Evolutionary conservation across 352 stramenopile genomes (phyloP).

Genomic region (Globisporangium acanthophoron): DNA sequence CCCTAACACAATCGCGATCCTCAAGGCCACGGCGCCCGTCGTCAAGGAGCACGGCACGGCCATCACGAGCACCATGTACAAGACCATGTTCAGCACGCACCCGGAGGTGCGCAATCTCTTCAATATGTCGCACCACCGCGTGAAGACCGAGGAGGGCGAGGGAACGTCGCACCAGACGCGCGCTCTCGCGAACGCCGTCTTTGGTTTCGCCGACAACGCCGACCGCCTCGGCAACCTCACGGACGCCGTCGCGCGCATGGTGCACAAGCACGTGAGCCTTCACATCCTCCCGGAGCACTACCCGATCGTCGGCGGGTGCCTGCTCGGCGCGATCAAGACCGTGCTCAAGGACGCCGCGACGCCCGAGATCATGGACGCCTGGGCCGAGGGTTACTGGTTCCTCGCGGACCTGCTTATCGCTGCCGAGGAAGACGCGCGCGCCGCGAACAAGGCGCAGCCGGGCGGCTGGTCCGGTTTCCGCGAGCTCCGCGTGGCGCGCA

Average conservation of each 20-base stretch:
- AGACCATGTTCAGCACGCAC: slow-evolving; percentile 57
- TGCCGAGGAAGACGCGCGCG: slow-evolving; percentile 38
- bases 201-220: slow-evolving; percentile 58
- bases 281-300: slow-evolving; percentile 68
- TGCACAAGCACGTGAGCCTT: slow-evolving; percentile 56
- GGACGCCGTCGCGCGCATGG: slow-evolving; percentile 49
- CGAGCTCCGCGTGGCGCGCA: slow-evolving; percentile 46
- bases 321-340: slow-evolving; percentile 50
- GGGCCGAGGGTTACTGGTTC: slow-evolving; percentile 50
- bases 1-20: slow-evolving; percentile 37
- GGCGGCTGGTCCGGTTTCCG: slow-evolving; percentile 57
- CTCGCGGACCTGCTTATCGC: slow-evolving; percentile 60
- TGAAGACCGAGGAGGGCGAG: slow-evolving; percentile 23
- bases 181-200: slow-evolving; percentile 48
- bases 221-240: slow-evolving; percentile 43
- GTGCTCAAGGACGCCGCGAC: slow-evolving; percentile 49
- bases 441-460: slow-evolving; percentile 18
- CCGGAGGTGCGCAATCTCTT: slow-evolving; percentile 62
- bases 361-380: slow-evolving; percentile 50
- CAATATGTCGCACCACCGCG: slow-evolving; percentile 63
- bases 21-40: slow-evolving; percentile 60
- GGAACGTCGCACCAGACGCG: slow-evolving; percentile 39
- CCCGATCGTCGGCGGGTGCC: slow-evolving; percentile 46
- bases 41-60: slow-evolving; percentile 50
- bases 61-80: slow-evolving; percentile 71